A percentile compares a stretch with the other conserved stretches of the same genome.
phyloP scores from a whole-genome alignment of 257 asterid genomes.

The Solanum dulcamara region DNA sequence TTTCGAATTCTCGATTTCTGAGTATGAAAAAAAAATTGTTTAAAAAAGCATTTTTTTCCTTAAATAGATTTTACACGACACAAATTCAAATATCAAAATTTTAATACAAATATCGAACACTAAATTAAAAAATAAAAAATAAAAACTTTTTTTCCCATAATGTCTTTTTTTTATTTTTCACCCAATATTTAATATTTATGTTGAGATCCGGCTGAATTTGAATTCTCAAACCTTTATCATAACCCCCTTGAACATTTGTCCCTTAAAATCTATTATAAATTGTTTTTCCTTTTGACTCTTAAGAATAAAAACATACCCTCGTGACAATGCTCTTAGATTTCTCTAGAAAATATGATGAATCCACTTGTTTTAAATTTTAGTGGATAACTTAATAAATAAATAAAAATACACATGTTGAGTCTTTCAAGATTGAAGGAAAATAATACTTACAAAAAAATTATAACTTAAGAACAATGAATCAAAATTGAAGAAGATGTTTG shows the following conservation, averaged over 20 bases:
- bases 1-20: rapidly evolving
- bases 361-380: background rate
- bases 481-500: background rate
- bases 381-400: background rate
- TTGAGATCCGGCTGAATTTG: background rate
- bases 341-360: background rate
- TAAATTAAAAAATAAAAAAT: rapidly evolving
- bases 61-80: rapidly evolving
- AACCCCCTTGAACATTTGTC: background rate
- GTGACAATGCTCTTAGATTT: background rate
- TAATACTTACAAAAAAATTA: background rate
- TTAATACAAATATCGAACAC: background rate
- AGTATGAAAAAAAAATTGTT: background rate
- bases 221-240: background rate
- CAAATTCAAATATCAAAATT: background rate
- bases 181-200: rapidly evolving
- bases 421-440: background rate
- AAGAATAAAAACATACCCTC: background rate
- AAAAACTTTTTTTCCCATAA: background rate
- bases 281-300: background rate
- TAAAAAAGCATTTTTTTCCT: background rate
- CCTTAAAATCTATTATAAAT: background rate
- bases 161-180: too few relatives aligned
- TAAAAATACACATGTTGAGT: background rate
- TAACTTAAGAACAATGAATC: background rate